Percentiles rank a stretch among this genome's conserved stretches.
phyloP scores from a whole-genome alignment of 495 filamentous ascomycete species.

The Aspergillus cristatus region DNA sequence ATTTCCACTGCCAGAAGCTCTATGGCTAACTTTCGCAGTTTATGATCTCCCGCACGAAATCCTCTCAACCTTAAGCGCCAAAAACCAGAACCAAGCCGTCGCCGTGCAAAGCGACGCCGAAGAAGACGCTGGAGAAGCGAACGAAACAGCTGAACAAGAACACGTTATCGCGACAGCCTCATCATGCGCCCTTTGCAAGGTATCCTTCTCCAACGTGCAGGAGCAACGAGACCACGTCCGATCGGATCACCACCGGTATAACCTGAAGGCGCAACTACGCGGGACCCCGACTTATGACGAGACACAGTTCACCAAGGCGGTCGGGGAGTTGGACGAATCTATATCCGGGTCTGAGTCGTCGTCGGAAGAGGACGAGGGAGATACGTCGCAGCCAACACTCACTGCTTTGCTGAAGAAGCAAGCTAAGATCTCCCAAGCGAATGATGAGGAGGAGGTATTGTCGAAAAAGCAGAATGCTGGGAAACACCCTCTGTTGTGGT shows the following conservation, averaged over 20 bases:
- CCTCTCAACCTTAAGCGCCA: slow-evolving; percentile 57
- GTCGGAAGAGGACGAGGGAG: slow-evolving; percentile 46
- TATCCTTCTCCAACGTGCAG: slow-evolving; percentile 57
- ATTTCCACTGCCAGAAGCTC: background rate
- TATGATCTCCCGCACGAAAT: slow-evolving; percentile 80
- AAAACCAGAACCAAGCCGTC: slow-evolving; percentile 31
- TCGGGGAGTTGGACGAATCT: slow-evolving; percentile 79
- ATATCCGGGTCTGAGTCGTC: slow-evolving; percentile 72
- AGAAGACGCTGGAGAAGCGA: slow-evolving; percentile 9
- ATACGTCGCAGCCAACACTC: slow-evolving; percentile 45
- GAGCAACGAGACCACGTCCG: slow-evolving; percentile 80
- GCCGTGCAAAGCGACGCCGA: slow-evolving; percentile 17
- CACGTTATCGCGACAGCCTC: slow-evolving; percentile 52
- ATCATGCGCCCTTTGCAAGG: slow-evolving; percentile 71
- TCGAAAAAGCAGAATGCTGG: slow-evolving; percentile 48
- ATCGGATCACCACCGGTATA: slow-evolving; percentile 92
- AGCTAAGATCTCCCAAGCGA: slow-evolving; percentile 52
- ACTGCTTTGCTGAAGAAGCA: slow-evolving; percentile 73
- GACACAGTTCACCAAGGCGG: slow-evolving; percentile 69
- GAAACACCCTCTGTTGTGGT: slow-evolving; percentile 77
- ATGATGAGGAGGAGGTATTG: slow-evolving; percentile 40
- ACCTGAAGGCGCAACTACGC: slow-evolving; percentile 79
- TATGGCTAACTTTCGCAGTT: slow-evolving; percentile 41
- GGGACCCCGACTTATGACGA: slow-evolving; percentile 62
- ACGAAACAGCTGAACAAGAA: slow-evolving; percentile 26